Evolutionary conservation across 148 eudicot species (phyloP).

Genomic region (Chenopodium berlandieri): DNA sequence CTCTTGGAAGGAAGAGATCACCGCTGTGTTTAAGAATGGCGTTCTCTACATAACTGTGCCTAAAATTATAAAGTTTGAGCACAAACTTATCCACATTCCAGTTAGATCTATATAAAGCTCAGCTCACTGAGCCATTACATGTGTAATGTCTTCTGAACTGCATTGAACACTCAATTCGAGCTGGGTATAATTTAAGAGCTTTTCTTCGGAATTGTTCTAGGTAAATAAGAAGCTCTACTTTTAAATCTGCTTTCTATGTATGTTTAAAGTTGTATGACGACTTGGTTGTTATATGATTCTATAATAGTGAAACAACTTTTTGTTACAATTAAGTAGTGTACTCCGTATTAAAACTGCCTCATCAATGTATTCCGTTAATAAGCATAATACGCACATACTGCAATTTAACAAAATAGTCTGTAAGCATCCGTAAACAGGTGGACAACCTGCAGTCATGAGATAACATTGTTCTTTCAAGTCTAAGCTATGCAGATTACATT

Average conservation of each 20-base stretch:
- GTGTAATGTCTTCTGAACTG: background rate
- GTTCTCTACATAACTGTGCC: slow-evolving; percentile 18
- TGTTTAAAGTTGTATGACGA: background rate
- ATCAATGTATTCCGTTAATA: background rate
- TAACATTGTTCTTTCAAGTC: background rate
- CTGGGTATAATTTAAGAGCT: background rate
- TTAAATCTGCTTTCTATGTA: background rate
- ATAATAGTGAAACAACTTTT: background rate
- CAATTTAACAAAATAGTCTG: background rate
- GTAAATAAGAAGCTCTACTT: background rate
- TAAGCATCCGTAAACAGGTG: background rate
- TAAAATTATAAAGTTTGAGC: slow-evolving; percentile 7
- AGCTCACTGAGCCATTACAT: no score
- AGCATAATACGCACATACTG: background rate
- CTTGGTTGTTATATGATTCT: background rate
- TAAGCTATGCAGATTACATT: slow-evolving; percentile 5
- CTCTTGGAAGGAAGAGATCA: slow-evolving; percentile 1
- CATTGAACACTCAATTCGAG: background rate
- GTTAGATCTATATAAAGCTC: background rate
- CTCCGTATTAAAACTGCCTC: background rate
- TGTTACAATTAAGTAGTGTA: background rate
- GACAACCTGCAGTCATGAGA: background rate
- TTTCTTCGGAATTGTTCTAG: no score
- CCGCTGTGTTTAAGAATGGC: slow-evolving; percentile 18
- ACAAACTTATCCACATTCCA: slow-evolving; percentile 13